Conservation (phyloP, 2,329 filamentous ascomycete species). For the Fusarium foetens region DNA sequence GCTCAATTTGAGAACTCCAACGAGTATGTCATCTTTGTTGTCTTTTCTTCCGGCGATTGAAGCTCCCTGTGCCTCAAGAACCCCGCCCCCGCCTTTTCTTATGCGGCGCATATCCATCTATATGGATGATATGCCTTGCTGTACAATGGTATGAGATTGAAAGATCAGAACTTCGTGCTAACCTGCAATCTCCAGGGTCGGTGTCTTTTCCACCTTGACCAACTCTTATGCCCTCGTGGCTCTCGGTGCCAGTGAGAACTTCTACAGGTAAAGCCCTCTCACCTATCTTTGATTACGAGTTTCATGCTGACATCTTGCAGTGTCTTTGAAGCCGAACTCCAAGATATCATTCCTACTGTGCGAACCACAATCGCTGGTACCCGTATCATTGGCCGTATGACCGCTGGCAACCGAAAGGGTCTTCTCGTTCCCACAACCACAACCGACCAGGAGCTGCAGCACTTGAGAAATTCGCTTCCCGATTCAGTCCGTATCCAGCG, state of each 20-base stretch:
- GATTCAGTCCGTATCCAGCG: conserved; percentile 94
- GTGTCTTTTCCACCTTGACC: conserved; percentile 95
- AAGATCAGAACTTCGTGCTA: conserved; percentile 4
- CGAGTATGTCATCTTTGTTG: conserved; percentile 69
- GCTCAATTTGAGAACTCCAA: conserved; percentile 90
- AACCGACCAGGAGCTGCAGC: conserved; percentile 97
- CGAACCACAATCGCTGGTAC: conserved; percentile 97
- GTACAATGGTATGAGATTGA: neutral
- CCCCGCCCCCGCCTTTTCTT: conserved; percentile 44
- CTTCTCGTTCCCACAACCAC: conserved; percentile 95
- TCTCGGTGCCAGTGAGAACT: conserved; percentile 96
- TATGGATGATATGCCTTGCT: neutral
- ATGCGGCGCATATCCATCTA: neutral
- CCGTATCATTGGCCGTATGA: conserved; percentile 93
- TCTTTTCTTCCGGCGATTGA: neutral
- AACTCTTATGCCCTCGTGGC: conserved; percentile 97
- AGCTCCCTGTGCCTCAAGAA: conserved; percentile 25
- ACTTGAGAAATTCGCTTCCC: conserved; percentile 93
- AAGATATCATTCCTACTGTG: conserved; percentile 97
- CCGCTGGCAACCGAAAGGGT: conserved; percentile 95
- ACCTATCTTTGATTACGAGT: neutral
- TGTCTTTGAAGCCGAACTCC: conserved; percentile 96
- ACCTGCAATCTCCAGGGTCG: conserved; percentile 71
- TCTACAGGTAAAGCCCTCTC: conserved; percentile 75
- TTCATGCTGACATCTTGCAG: conserved; percentile 53